These are phyloP conservation scores for Setaria viridis DNA, from an alignment of 202 grass and related monocot genomes.

Conservation along the genomic window DNA sequence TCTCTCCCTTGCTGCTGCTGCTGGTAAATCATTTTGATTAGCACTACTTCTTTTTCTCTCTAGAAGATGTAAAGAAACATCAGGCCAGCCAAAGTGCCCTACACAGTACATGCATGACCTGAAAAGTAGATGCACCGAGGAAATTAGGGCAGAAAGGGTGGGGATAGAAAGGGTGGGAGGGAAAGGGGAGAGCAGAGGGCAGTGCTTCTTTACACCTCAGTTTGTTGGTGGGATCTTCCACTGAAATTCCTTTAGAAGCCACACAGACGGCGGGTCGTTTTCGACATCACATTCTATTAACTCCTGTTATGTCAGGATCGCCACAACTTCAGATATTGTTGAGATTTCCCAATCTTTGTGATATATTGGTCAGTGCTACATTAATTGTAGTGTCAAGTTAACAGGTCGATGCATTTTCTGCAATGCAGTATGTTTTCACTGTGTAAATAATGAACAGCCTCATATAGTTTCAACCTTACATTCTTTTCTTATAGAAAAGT, in stretches of 20 bases:
- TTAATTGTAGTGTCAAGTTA: slow-evolving; percentile 34
- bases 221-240: slow-evolving; percentile 44
- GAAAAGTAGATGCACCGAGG: slow-evolving; percentile 41
- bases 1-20: slow-evolving; percentile 45
- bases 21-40: slow-evolving; percentile 41
- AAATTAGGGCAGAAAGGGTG: slow-evolving; percentile 45
- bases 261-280: slow-evolving; percentile 26
- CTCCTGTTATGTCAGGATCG: slow-evolving; percentile 7
- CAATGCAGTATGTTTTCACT: neutral
- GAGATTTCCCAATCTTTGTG: slow-evolving; percentile 37
- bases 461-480: neutral
- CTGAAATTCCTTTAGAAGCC: slow-evolving; percentile 27
- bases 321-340: slow-evolving; percentile 11
- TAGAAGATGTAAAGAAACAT: slow-evolving; percentile 21
- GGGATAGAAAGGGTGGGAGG: slow-evolving; percentile 32
- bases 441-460: neutral
- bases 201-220: slow-evolving; percentile 42
- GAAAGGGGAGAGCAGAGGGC: neutral
- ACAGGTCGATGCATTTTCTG: neutral
- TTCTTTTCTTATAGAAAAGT: neutral
- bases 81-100: slow-evolving; percentile 32
- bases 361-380: slow-evolving; percentile 2
- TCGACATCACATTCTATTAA: slow-evolving; percentile 12
- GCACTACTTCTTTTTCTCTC: neutral
- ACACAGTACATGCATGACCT: slow-evolving; percentile 37